Conservation (phyloP, 1,284 basidiomycete species). For the Sanguinoderma infundibulare region DNA sequence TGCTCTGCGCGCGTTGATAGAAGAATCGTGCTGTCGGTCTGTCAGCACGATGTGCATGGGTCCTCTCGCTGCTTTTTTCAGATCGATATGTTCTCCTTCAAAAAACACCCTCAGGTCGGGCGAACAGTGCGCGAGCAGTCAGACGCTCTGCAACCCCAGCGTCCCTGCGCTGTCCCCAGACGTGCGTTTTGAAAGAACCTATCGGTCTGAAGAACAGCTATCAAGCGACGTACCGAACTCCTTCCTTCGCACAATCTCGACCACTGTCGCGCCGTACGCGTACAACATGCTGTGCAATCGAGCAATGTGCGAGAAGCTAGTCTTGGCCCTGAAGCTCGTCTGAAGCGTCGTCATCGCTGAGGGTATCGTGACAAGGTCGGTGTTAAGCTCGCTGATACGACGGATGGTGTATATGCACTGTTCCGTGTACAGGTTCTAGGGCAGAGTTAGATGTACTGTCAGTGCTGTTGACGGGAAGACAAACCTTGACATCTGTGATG, state of each 20-base stretch:
- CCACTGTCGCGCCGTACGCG: slow-evolving; percentile 90
- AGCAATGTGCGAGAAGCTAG: slow-evolving; percentile 89
- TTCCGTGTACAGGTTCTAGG: slow-evolving; percentile 77
- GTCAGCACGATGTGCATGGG: slow-evolving; percentile 10
- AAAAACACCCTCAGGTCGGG: too few relatives aligned
- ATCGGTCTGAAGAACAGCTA: too few relatives aligned
- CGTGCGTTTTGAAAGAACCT: too few relatives aligned
- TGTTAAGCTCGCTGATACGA: slow-evolving; percentile 77
- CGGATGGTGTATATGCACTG: slow-evolving; percentile 70
- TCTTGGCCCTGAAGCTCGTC: slow-evolving; percentile 71
- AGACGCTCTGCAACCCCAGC: neutral
- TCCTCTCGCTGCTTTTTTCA: too few relatives aligned
- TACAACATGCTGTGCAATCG: slow-evolving; percentile 90
- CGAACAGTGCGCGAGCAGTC: too few relatives aligned
- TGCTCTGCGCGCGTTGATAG: slow-evolving; percentile 75
- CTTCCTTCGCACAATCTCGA: slow-evolving; percentile 89
- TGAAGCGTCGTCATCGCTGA: slow-evolving; percentile 67
- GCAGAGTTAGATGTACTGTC: neutral
- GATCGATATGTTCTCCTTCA: too few relatives aligned
- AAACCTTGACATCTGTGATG: slow-evolving; percentile 65
- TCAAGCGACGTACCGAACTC: slow-evolving; percentile 83
- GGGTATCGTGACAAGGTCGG: slow-evolving; percentile 74
- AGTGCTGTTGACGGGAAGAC: neutral
- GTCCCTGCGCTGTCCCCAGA: too few relatives aligned
- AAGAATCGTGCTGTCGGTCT: slow-evolving; percentile 67